Conservation (phyloP, 495 filamentous ascomycete genomes). For the Neurospora sp. region DNA sequence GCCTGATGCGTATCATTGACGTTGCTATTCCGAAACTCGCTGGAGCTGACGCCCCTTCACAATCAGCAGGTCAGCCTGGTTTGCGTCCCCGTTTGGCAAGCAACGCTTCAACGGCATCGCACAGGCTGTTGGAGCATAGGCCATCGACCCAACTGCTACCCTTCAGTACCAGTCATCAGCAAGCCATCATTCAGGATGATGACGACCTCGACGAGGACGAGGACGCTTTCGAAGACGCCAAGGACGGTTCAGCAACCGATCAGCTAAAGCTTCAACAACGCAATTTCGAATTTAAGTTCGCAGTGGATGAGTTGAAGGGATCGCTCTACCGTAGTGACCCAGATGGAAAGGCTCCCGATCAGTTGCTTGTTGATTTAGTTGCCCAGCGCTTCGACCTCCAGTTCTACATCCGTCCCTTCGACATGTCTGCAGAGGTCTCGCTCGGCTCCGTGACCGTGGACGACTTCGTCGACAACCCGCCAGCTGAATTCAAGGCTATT, state of each 20-base stretch:
- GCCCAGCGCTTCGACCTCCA: slow-evolving; percentile 82
- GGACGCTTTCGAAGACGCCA: slow-evolving; percentile 50
- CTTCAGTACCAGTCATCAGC: slow-evolving; percentile 49
- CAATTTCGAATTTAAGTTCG: slow-evolving; percentile 92
- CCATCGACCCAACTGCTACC: slow-evolving; percentile 31
- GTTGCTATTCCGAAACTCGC: slow-evolving; percentile 85
- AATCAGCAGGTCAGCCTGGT: slow-evolving; percentile 21
- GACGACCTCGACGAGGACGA: slow-evolving; percentile 61
- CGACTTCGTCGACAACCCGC: slow-evolving; percentile 82
- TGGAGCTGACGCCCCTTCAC: slow-evolving; percentile 30
- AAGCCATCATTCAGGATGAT: slow-evolving; percentile 69
- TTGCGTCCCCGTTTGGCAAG: slow-evolving; percentile 46
- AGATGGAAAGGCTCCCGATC: slow-evolving; percentile 63
- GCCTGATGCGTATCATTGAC: slow-evolving; percentile 89
- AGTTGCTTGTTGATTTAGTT: slow-evolving; percentile 79
- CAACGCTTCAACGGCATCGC: slow-evolving; percentile 26
- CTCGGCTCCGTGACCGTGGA: slow-evolving; percentile 84
- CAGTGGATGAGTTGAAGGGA: slow-evolving; percentile 83
- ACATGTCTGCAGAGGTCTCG: slow-evolving; percentile 84
- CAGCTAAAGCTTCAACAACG: slow-evolving; percentile 71
- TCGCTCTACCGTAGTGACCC: slow-evolving; percentile 83
- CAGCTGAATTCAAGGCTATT: slow-evolving; percentile 92
- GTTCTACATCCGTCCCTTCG: slow-evolving; percentile 77
- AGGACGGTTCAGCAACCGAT: slow-evolving; percentile 47
- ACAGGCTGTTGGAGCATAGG: slow-evolving; percentile 17